Evolutionary conservation across 2,329 filamentous ascomycete species (phyloP).

Genomic region (Colletotrichum endophyticum): DNA sequence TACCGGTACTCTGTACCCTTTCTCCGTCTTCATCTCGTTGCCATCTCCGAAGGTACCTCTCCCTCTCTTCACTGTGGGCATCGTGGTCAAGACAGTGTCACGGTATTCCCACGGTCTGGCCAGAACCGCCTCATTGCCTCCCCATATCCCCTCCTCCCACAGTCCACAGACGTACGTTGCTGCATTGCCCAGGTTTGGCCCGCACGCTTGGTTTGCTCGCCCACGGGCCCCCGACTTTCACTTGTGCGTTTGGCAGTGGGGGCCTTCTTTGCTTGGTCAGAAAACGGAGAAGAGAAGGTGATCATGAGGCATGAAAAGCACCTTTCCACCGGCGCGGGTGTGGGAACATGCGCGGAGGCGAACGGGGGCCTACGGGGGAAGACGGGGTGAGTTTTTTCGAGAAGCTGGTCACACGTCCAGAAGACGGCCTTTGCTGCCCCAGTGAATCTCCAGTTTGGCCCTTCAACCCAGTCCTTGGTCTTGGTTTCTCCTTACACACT

Average conservation of each 20-base stretch:
- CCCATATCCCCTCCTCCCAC: conserved; percentile 1
- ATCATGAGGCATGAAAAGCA: conserved; percentile 19
- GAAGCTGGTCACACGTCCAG: neutral
- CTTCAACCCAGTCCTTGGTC: neutral
- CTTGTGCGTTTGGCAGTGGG: neutral
- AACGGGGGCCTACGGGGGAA: conserved; percentile 15
- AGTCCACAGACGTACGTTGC: conserved; percentile 2
- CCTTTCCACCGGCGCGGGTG: conserved; percentile 1
- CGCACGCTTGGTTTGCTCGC: conserved; percentile 11
- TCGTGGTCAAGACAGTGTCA: neutral
- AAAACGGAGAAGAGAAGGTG: neutral
- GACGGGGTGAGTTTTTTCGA: neutral
- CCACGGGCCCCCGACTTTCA: conserved; percentile 19
- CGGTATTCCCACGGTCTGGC: conserved; percentile 2
- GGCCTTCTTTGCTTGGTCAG: neutral
- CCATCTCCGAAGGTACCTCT: neutral
- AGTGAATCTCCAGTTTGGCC: neutral
- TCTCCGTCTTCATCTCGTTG: neutral
- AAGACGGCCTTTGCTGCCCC: neutral
- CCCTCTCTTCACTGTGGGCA: neutral
- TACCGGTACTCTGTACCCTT: neutral
- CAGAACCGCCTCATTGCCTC: neutral
- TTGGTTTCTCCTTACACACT: neutral
- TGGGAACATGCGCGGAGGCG: conserved; percentile 14
- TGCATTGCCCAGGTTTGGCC: neutral